These are phyloP conservation scores for Rubia occidens DNA, from an alignment of 305 asterid species.

Conservation along the genomic window DNA sequence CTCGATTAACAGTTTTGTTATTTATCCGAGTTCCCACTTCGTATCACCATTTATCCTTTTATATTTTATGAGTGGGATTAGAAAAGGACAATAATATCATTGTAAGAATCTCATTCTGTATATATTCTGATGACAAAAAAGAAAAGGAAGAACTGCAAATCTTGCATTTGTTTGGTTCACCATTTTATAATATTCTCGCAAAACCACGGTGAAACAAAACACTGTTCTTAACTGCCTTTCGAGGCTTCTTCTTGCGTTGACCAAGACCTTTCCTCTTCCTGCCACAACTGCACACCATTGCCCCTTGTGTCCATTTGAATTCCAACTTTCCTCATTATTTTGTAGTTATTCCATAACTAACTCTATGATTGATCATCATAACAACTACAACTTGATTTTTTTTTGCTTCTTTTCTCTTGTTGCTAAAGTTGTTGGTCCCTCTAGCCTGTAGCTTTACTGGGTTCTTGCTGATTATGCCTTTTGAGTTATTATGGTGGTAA, in stretches of 20 bases:
- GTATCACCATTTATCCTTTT: not conserved
- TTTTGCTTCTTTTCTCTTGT: not conserved
- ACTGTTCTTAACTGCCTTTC: conserved; percentile 3
- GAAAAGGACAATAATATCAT: not conserved
- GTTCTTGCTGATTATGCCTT: not conserved
- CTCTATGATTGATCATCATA: not conserved
- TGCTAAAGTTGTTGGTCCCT: not conserved
- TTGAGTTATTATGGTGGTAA: not conserved
- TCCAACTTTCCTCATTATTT: conserved; percentile 5
- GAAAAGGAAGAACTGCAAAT: not conserved
- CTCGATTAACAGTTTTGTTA: not conserved
- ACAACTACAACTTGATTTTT: not conserved
- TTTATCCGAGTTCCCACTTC: not conserved
- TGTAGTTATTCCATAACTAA: not conserved
- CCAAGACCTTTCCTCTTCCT: conserved; percentile 19
- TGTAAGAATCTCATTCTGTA: not conserved
- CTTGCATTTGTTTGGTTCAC: not conserved
- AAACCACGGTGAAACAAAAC: not conserved
- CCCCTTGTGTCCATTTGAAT: conserved; percentile 13
- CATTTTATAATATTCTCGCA: not conserved
- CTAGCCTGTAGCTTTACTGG: not conserved
- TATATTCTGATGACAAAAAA: not conserved
- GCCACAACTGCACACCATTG: conserved; percentile 10
- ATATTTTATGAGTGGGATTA: not conserved
- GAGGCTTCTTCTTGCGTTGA: conserved; percentile 18